Percentiles rank a stretch among this genome's conserved stretches.
Conservation (phyloP, 768 basidiomycete genomes). For the Epithele typhae region DNA sequence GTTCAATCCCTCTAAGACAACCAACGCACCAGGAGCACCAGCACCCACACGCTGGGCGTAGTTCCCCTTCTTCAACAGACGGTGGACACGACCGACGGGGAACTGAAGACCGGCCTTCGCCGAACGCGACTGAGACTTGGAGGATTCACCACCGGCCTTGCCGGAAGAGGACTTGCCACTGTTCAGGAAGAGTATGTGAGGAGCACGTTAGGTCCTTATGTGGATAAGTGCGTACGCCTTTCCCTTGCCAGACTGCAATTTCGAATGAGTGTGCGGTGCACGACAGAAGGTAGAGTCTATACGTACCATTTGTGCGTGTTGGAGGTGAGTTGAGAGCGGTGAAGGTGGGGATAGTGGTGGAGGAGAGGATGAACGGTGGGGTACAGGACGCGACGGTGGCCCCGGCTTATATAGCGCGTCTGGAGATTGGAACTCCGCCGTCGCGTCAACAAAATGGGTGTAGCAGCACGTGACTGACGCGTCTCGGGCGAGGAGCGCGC, state of each 20-base stretch:
- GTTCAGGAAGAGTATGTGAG: conserved; percentile 4
- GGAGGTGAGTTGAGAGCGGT: conserved; percentile 12
- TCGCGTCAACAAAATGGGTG: conserved; percentile 20
- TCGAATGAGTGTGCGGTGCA: conserved; percentile 9
- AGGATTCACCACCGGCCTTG: conserved; percentile 43
- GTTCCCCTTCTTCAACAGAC: conserved; percentile 70
- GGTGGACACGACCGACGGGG: conserved; percentile 81
- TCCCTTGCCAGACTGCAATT: conserved; percentile 50
- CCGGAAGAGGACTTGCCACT: conserved; percentile 45
- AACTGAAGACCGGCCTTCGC: conserved; percentile 62
- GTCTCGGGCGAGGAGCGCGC: conserved; percentile 6
- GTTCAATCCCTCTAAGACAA: not conserved
- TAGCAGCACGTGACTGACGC: conserved; percentile 20
- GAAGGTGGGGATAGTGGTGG: conserved; percentile 22
- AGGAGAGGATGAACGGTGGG: conserved; percentile 18
- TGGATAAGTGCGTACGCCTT: conserved; percentile 36
- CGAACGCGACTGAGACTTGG: conserved; percentile 66
- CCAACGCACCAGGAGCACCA: conserved; percentile 55
- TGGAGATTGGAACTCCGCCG: conserved; percentile 23
- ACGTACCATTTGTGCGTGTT: conserved; percentile 32
- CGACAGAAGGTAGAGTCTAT: not conserved
- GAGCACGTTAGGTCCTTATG: not conserved
- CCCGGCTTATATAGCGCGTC: conserved; percentile 24
- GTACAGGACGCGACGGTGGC: conserved; percentile 20
- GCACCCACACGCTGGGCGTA: conserved; percentile 68